phyloP scores from a whole-genome alignment of 345 rosid genomes.

The Lepidium africanum region DNA sequence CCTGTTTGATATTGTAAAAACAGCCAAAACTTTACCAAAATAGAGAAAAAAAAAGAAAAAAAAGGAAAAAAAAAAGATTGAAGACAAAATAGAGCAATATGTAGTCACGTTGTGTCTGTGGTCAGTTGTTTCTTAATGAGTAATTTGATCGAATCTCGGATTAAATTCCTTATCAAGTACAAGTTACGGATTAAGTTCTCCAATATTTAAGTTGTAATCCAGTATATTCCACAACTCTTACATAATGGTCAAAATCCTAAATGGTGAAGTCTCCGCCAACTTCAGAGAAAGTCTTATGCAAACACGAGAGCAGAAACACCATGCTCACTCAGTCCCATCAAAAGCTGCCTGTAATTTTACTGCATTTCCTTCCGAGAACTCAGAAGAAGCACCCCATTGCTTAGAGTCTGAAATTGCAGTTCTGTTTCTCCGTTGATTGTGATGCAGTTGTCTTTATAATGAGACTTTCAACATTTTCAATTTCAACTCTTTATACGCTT shows the following conservation, averaged over 20 bases:
- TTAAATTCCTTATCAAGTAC: not conserved
- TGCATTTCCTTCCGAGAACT: not conserved
- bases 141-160: not conserved
- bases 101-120: not conserved
- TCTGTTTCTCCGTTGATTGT: not conserved
- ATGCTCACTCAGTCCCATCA: not conserved
- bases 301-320: not conserved
- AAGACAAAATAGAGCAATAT: not conserved
- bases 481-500: not conserved
- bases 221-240: not conserved
- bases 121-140: not conserved
- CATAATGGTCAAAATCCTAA: not conserved
- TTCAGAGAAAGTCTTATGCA: too few relatives aligned
- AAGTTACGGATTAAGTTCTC: not conserved
- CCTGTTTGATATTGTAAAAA: slow-evolving; percentile 1
- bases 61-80: too few relatives aligned
- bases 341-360: not conserved
- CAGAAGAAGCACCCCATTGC: not conserved
- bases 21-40: not conserved
- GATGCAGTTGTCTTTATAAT: not conserved
- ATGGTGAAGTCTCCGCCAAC: not conserved
- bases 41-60: not conserved
- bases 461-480: not conserved
- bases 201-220: not conserved
- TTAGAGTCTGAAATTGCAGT: not conserved